Percentiles rank a stretch among this genome's conserved stretches.
These are phyloP conservation scores for Nicotiana undulata DNA, from an alignment of 257 asterid species.

Conservation along the genomic window DNA sequence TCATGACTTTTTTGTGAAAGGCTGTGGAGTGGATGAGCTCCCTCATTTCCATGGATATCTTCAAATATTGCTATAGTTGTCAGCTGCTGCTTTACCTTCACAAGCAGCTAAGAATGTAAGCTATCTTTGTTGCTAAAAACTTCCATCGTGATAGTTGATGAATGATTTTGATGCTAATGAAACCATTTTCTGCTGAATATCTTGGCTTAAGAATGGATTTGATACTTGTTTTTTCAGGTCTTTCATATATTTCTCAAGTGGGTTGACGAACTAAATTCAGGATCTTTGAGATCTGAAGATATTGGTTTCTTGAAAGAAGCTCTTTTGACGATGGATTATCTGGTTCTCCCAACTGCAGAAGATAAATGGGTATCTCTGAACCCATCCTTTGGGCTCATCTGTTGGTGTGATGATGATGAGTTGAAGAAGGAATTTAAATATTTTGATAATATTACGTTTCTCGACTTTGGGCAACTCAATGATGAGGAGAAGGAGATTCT, in stretches of 20 bases:
- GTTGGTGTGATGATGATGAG: conserved; percentile 80
- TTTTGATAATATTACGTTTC: conserved; percentile 53
- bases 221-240: conserved; percentile 34
- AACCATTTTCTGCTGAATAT: not conserved
- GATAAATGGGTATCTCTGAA: conserved; percentile 95
- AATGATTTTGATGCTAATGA: not conserved
- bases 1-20: conserved; percentile 79
- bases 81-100: conserved; percentile 57
- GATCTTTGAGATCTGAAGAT: conserved; percentile 63
- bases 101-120: conserved; percentile 72
- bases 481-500: conserved; percentile 45
- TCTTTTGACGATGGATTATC: conserved; percentile 47
- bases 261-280: conserved; percentile 62
- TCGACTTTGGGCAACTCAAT: conserved; percentile 51
- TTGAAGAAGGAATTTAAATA: conserved; percentile 60
- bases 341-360: conserved; percentile 77
- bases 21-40: conserved; percentile 67
- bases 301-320: conserved; percentile 46
- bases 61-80: conserved; percentile 63
- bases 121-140: conserved; percentile 9
- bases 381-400: conserved; percentile 66
- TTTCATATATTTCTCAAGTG: conserved; percentile 65
- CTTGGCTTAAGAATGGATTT: not conserved
- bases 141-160: not conserved
- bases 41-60: conserved; percentile 69